Percentiles rank a stretch among this genome's conserved stretches.
These are phyloP conservation scores for Pilaira anomala DNA, from an alignment of 192 early-diverging fungal species.

Conservation along the genomic window DNA sequence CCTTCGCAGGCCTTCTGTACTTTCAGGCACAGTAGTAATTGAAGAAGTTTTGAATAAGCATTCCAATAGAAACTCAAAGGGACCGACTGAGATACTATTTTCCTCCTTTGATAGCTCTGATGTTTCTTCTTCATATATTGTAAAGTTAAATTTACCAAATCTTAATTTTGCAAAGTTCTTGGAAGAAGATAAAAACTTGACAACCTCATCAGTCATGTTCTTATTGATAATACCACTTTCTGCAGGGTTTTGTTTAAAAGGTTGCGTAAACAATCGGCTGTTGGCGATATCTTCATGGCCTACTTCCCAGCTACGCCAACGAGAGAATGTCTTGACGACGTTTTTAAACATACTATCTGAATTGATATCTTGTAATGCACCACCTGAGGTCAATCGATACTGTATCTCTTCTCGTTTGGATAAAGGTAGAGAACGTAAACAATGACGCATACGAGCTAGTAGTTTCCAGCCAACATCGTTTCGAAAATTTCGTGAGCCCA, in stretches of 20 bases:
- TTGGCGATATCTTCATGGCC: constrained; percentile 33
- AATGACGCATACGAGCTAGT: constrained; percentile 61
- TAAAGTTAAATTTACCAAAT: constrained; percentile 41
- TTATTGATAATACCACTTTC: constrained; percentile 7
- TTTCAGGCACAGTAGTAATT: neutral
- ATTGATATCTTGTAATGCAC: constrained; percentile 29
- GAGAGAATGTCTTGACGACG: constrained; percentile 44
- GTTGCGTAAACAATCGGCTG: constrained; percentile 46
- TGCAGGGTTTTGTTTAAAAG: constrained; percentile 35
- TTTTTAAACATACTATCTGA: constrained; percentile 44
- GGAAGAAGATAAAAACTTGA: constrained; percentile 35
- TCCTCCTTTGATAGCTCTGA: constrained; percentile 30
- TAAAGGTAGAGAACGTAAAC: constrained; percentile 44
- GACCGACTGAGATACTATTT: constrained; percentile 42
- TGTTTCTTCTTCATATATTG: constrained; percentile 44
- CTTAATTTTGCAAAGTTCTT: constrained; percentile 38
- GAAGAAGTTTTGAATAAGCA: constrained; percentile 32
- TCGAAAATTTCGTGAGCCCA: constrained; percentile 60
- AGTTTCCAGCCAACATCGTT: constrained; percentile 77
- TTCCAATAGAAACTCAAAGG: constrained; percentile 40
- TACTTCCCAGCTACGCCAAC: constrained; percentile 67
- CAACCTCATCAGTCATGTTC: constrained; percentile 19
- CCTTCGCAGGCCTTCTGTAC: neutral
- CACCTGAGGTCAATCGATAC: constrained; percentile 40
- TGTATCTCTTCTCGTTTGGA: constrained; percentile 37